Conservation (phyloP, 495 filamentous ascomycete species). For the Penicillium coprophilum region DNA sequence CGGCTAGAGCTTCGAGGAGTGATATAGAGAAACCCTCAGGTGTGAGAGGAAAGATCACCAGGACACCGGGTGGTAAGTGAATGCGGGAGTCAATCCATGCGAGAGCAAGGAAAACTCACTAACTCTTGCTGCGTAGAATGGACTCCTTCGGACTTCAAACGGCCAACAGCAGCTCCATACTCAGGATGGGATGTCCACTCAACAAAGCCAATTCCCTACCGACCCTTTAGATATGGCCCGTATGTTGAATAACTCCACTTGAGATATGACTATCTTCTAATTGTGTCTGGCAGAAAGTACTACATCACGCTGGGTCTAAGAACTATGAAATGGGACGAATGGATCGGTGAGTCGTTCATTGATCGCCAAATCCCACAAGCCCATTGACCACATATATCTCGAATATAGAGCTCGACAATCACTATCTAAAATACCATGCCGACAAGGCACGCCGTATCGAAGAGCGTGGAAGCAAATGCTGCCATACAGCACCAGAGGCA, state of each 20-base stretch:
- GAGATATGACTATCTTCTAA: not conserved
- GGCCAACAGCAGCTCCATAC: constrained; percentile 66
- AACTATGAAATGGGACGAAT: constrained; percentile 74
- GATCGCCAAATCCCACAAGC: not conserved
- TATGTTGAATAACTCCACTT: constrained; percentile 22
- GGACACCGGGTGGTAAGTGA: constrained; percentile 39
- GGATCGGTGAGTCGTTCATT: constrained; percentile 59
- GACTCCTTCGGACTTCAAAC: constrained; percentile 65
- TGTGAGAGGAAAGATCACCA: constrained; percentile 20
- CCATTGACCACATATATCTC: constrained; percentile 9
- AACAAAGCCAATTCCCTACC: constrained; percentile 79
- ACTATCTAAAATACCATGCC: constrained; percentile 73
- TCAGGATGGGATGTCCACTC: constrained; percentile 68
- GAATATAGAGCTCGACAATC: constrained; percentile 70
- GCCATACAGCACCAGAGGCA: constrained; percentile 69
- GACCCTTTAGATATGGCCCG: constrained; percentile 81
- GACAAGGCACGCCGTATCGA: constrained; percentile 69
- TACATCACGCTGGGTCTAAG: constrained; percentile 84
- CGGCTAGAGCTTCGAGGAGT: constrained; percentile 21
- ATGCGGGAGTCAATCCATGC: not conserved
- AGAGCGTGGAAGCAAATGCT: constrained; percentile 70
- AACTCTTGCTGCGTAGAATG: constrained; percentile 52
- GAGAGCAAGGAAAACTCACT: not conserved
- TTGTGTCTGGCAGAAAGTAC: constrained; percentile 46
- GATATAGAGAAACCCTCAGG: constrained; percentile 31